phyloP scores from a whole-genome alignment of 2,329 filamentous ascomycete genomes.

The Fusarium aywerte region DNA sequence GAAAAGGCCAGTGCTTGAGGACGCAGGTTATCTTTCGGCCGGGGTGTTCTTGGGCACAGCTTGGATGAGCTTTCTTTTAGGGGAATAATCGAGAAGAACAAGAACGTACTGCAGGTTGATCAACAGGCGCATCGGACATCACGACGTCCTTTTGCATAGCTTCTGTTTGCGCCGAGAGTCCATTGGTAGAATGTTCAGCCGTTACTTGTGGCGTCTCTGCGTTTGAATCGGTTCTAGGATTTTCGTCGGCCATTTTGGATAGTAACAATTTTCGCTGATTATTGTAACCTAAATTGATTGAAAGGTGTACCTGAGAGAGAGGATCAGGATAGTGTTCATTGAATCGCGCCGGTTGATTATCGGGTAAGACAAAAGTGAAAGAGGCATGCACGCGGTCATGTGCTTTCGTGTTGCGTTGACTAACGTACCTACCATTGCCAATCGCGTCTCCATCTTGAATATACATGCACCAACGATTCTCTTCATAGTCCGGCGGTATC shows the following conservation, averaged over 20 bases:
- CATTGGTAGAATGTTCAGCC: constrained; percentile 38
- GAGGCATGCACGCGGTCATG: constrained; percentile 47
- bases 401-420: constrained; percentile 53
- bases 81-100: neutral
- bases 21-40: neutral
- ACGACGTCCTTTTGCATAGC: constrained; percentile 53
- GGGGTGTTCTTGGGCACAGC: neutral
- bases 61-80: too few relatives aligned
- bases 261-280: neutral
- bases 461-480: neutral
- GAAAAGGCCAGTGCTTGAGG: neutral
- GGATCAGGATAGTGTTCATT: neutral
- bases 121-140: constrained; percentile 57
- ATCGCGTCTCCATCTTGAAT: constrained; percentile 30
- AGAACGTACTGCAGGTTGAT: constrained; percentile 54
- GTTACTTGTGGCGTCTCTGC: constrained; percentile 38
- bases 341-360: constrained; percentile 43
- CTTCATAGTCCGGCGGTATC: neutral
- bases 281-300: neutral
- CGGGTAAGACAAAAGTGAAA: constrained; percentile 20
- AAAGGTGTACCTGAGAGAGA: neutral
- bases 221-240: constrained; percentile 31
- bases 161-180: constrained; percentile 30
- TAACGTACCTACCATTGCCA: constrained; percentile 27
- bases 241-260: constrained; percentile 49